phyloP scores from a whole-genome alignment of 257 asterid genomes.

The Pogostemon cablin region DNA sequence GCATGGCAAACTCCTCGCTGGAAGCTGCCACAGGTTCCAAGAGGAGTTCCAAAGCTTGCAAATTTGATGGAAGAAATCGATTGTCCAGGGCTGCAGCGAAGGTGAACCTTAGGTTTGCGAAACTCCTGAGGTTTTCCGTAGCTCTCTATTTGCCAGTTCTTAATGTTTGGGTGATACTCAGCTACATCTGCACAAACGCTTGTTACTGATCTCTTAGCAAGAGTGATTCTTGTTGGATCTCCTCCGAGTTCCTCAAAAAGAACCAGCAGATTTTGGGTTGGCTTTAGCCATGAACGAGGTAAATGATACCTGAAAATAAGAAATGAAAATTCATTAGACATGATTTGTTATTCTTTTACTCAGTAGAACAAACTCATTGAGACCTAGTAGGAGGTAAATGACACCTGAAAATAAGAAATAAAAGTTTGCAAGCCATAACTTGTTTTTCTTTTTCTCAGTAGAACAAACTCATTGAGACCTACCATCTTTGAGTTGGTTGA shows the following conservation, averaged over 20 bases:
- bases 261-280: conserved; percentile 72
- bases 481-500: conserved; percentile 91
- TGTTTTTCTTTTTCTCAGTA: not conserved
- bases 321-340: not conserved
- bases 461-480: conserved; percentile 26
- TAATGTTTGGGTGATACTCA: conserved; percentile 84
- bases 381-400: conserved; percentile 61
- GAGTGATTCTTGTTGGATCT: conserved; percentile 71
- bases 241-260: conserved; percentile 95
- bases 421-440: not conserved
- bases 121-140: conserved; percentile 59
- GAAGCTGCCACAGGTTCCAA: conserved; percentile 88
- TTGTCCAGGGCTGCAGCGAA: conserved; percentile 64
- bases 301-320: conserved; percentile 79
- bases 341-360: not conserved
- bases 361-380: too few relatives aligned
- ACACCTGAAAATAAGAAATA: conserved; percentile 58
- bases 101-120: conserved; percentile 75
- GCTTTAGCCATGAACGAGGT: conserved; percentile 88
- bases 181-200: conserved; percentile 82
- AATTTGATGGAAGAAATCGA: conserved; percentile 81
- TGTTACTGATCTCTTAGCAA: conserved; percentile 71
- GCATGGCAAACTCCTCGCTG: conserved; percentile 93
- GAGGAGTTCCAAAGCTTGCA: conserved; percentile 97
- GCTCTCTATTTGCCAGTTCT: conserved; percentile 82